Percentiles rank a stretch among this genome's conserved stretches.
Conservation (phyloP, 257 asterid species). For the Solanum boliviense region DNA sequence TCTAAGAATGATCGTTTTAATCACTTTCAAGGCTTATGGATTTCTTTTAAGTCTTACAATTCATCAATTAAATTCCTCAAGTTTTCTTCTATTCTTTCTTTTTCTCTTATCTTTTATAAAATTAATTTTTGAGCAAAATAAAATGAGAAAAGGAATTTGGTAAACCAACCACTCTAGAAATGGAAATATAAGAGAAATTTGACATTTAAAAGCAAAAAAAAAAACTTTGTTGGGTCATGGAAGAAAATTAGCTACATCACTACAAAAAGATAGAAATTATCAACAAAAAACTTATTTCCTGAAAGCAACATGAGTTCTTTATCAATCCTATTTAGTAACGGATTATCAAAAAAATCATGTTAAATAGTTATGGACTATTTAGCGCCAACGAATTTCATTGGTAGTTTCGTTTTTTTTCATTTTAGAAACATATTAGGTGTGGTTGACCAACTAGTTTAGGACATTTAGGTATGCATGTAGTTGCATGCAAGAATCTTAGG, state of each 20-base stretch:
- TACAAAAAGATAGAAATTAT: background rate
- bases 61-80: background rate
- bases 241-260: background rate
- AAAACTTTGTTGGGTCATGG: background rate
- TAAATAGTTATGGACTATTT: background rate
- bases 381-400: background rate
- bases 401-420: background rate
- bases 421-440: background rate
- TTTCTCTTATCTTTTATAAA: background rate
- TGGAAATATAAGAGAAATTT: background rate
- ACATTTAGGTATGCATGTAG: slow-evolving; percentile 1
- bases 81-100: background rate
- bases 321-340: background rate
- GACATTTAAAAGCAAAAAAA: background rate
- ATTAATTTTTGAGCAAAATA: background rate
- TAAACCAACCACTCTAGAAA: background rate
- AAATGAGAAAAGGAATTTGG: background rate
- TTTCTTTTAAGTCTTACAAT: background rate
- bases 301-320: background rate
- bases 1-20: background rate
- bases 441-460: slow-evolving; percentile 15
- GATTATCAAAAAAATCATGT: background rate
- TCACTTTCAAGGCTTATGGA: background rate
- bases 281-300: background rate
- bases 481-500: background rate